Evolutionary conservation across 768 basidiomycete genomes (phyloP), one percentile per base, ranked within the genome.

Genomic region (Suillus subaureus): DNA sequence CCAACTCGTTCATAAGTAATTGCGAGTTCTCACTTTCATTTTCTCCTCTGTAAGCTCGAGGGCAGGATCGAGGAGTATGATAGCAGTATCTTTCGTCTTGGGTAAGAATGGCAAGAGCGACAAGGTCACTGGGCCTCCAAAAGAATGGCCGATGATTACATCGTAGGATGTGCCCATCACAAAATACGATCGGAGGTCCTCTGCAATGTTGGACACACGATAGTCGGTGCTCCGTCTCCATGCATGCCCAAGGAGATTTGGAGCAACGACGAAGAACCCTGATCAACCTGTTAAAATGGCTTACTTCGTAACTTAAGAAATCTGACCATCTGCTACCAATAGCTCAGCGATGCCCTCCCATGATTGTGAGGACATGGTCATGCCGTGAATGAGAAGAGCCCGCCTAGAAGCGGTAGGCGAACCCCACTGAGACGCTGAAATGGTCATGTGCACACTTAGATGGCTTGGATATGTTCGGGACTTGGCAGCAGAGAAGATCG

Each of bases 41-140:
- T 52, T 31, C 28, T 52, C 51, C 18, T 52, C 51, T 31, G 51
- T 31, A 18, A 52, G 2, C 28, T 52, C 51, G 9, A 52, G 28
- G 51, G 28, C 51, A 52, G 51, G 51, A 52, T 52, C 51, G 18
- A 52, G 51, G 16, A 52, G 51, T 52, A 52, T 52, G 28, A 52
- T 9, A 18, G 28, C 31, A 18, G 51, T 52, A 0, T 52, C 9
- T 18, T 52, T 8, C 16, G 28, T 52, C 9, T 52, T 31, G 18
- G 51, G 51, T 9, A 52, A 52, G 28, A 52, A 52, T 31, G 51
- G 51, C 28, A 52, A 52, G 51, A 52, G 51, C 2, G 51, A 9
- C 4, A 52, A 11, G 4, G 28, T 2, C 51, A 52, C 28, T 16
- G 51, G 28, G 28, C 28, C 51, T 31, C 51, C 51, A 31, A 52